Evolutionary conservation across 352 stramenopile species (phyloP).

Genomic region (Halophytophthora batemanensis): DNA sequence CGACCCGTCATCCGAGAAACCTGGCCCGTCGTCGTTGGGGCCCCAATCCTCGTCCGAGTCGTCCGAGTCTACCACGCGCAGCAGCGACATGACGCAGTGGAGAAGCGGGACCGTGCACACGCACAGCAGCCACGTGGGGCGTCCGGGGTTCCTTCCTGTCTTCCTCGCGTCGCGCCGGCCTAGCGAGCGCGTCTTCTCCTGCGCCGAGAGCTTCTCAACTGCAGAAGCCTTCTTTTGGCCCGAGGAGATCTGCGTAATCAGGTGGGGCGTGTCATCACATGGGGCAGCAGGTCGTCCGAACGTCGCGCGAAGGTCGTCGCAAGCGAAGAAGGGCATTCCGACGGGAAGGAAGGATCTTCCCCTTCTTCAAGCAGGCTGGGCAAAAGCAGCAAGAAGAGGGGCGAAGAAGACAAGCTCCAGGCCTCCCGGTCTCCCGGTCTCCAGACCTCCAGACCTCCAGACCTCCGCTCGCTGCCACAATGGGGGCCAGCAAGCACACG

Average conservation of each 20-base stretch:
- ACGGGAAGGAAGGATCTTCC: too few relatives aligned
- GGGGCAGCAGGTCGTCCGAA: neutral
- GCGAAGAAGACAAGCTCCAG: too few relatives aligned
- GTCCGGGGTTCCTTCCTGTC: too few relatives aligned
- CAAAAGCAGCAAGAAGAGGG: too few relatives aligned
- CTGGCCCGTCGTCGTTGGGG: slow-evolving; percentile 24
- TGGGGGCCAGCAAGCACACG: slow-evolving; percentile 25
- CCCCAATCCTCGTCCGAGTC: slow-evolving; percentile 28
- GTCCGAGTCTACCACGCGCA: slow-evolving; percentile 23
- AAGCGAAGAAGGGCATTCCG: slow-evolving; percentile 12
- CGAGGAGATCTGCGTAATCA: slow-evolving; percentile 25
- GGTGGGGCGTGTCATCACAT: neutral
- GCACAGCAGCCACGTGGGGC: slow-evolving; percentile 1
- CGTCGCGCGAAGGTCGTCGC: slow-evolving; percentile 22
- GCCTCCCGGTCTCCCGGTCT: too few relatives aligned
- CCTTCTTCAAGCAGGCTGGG: too few relatives aligned
- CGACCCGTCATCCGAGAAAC: slow-evolving; percentile 21
- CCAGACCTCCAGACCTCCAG: too few relatives aligned
- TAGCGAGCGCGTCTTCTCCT: too few relatives aligned
- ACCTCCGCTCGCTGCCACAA: slow-evolving; percentile 5
- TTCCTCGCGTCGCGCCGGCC: too few relatives aligned
- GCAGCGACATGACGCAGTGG: too few relatives aligned
- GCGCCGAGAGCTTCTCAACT: too few relatives aligned
- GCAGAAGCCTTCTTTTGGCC: too few relatives aligned
- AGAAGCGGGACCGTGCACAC: slow-evolving; percentile 26